phyloP scores from a whole-genome alignment of 257 asterid genomes.

The Gentiana dahurica region DNA sequence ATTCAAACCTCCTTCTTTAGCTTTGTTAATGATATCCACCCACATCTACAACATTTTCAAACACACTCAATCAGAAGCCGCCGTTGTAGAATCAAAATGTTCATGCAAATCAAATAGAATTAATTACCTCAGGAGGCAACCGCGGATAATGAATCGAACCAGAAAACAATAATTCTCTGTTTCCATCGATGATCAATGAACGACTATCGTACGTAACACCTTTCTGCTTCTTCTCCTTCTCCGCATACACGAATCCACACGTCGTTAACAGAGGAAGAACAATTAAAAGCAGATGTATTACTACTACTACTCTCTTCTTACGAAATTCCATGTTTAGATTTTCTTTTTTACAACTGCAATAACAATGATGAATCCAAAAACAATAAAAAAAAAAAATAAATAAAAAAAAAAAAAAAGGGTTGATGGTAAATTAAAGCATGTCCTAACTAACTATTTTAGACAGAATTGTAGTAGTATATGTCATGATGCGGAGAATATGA shows the following conservation, averaged over 20 bases:
- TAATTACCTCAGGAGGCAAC: constrained; percentile 53
- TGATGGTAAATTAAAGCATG: neutral
- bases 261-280: neutral
- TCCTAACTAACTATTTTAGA: too few relatives aligned
- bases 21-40: constrained; percentile 49
- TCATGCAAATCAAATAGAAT: neutral
- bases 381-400: neutral
- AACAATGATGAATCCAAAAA: neutral
- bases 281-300: neutral
- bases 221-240: neutral
- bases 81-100: neutral
- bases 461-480: too few relatives aligned
- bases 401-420: neutral
- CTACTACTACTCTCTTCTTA: neutral
- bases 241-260: neutral
- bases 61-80: neutral
- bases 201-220: constrained; percentile 52
- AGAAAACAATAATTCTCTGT: constrained; percentile 62
- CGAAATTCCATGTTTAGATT: neutral
- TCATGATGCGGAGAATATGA: too few relatives aligned
- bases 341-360: neutral
- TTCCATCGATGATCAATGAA: constrained; percentile 67
- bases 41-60: constrained; percentile 44
- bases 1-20: constrained; percentile 75
- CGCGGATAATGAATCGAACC: constrained; percentile 93